Base-by-base conservation (phyloP, 2,329 filamentous ascomycete genomes). In the Hymenoscyphus fructigenus region DNA sequence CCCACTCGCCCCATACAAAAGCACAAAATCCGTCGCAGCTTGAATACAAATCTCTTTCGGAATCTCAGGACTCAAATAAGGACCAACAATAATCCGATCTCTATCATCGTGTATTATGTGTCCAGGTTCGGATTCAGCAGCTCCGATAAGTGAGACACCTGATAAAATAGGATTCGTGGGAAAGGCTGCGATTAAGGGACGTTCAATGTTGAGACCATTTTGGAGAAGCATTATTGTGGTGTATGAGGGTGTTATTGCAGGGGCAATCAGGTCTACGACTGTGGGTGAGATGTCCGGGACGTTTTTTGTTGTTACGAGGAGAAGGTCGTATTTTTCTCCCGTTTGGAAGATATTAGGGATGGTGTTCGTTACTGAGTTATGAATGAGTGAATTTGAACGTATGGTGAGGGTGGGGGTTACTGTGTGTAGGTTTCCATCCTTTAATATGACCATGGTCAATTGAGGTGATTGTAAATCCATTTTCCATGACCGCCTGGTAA, bases 231-330 rank as follows among this genome's bases (percentile, higher is more conserved):
- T 61, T 7, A 74, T 68, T 1, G 67, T 61, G 6, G 70, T 72
- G 29, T 71, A 60, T 5, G 63, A 61, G n/a, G 67, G 64, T 15
- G 71, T 73, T 17, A 72, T 68, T 10, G 71, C 68, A 14, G 70
- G 66, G 3, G 58, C 62, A 34, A 74, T 72, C 1, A 72, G 23
- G 15, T 70, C 66, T n/a, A 69, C 61, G 3, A 70, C 64, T 5
- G 67, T 68, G 0, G 86, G 84, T 34, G 62, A 61, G 57, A 71
- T 60, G 44, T 73, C 72, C 1, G 72, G 68, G 7, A 71, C 63
- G 32, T 73, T 72, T 34, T 73, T 74, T n/a, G 72, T 74, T 5
- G 68, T 68, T 12, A 70, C 65, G 17, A 73, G 64, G 20, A 73
- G 69, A 61, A 68, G 70, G 56, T 72, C 69, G 57, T 67, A 74